Conservation (phyloP, 805 yeast genomes). For the Suhomyces xylopsoci region DNA sequence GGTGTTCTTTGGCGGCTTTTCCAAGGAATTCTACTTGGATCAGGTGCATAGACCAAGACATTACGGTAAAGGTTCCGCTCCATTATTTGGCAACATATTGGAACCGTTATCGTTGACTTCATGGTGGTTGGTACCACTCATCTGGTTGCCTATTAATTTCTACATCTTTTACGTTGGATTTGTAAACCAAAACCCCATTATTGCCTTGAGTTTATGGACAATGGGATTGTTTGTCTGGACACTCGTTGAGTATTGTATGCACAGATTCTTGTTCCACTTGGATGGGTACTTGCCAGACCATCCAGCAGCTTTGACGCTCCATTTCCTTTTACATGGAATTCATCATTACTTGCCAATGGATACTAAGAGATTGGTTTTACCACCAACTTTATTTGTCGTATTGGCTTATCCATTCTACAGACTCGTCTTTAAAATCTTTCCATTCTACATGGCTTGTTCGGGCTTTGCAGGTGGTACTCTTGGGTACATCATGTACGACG, state of each 20-base stretch:
- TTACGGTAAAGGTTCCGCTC: slow-evolving; percentile 96
- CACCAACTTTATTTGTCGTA: slow-evolving; percentile 78
- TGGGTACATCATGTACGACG: slow-evolving; percentile 90
- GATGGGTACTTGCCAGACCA: slow-evolving; percentile 84
- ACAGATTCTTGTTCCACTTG: slow-evolving; percentile 90
- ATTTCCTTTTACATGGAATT: slow-evolving; percentile 90
- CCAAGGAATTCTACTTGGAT: slow-evolving; percentile 87
- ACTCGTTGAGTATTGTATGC: slow-evolving; percentile 79
- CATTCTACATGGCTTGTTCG: slow-evolving; percentile 81
- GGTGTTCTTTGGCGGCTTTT: slow-evolving; percentile 69
- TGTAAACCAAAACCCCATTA: slow-evolving; percentile 41
- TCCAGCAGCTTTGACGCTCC: slow-evolving; percentile 70
- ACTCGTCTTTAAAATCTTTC: slow-evolving; percentile 71
- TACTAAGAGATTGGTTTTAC: slow-evolving; percentile 87
- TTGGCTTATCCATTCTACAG: slow-evolving; percentile 79
- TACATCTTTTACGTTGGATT: slow-evolving; percentile 61
- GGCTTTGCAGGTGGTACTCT: slow-evolving; percentile 95
- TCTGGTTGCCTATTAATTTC: slow-evolving; percentile 84
- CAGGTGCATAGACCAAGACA: slow-evolving; percentile 98
- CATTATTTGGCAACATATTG: slow-evolving; percentile 87
- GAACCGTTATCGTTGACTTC: slow-evolving; percentile 91
- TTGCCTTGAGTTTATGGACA: slow-evolving; percentile 57
- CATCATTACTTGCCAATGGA: slow-evolving; percentile 99
- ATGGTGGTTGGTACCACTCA: slow-evolving; percentile 86
- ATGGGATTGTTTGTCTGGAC: slow-evolving; percentile 95